Percentiles rank a stretch among this genome's conserved stretches.
Evolutionary conservation across 2,329 filamentous ascomycete genomes (phyloP).

Genomic region (Xylogone sp.): DNA sequence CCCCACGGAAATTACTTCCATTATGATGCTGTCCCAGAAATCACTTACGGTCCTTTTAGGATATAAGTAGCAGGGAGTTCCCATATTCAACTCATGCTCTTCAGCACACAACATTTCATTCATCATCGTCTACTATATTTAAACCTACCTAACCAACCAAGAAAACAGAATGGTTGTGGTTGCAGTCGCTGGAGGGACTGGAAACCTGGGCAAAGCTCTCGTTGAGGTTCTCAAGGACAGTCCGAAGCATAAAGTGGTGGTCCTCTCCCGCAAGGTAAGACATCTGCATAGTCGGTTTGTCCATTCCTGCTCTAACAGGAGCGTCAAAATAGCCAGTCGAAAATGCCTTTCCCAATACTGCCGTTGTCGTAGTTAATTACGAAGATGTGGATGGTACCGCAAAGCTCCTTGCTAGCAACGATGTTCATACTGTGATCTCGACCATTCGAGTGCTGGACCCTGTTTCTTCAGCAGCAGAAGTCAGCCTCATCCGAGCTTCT

Average conservation of each 20-base stretch:
- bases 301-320: no score
- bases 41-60: no score
- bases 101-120: no score
- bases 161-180: constrained; percentile 3
- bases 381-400: neutral
- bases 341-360: no score
- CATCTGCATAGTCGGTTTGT: no score
- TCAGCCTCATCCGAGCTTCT: constrained; percentile 19
- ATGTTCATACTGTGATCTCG: constrained; percentile 21
- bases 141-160: no score
- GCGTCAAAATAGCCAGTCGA: no score
- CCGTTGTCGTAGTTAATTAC: constrained; percentile 7
- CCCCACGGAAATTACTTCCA: no score
- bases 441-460: constrained; percentile 7
- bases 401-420: constrained; percentile 8
- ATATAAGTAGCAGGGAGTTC: no score
- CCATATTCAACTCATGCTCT: no score
- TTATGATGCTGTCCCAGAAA: no score
- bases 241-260: constrained; percentile 6
- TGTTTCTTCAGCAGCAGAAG: constrained; percentile 2
- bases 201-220: constrained; percentile 7
- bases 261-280: constrained; percentile 5
- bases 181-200: constrained; percentile 11
- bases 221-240: constrained; percentile 6
- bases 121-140: no score